phyloP scores from a whole-genome alignment of 2,329 filamentous ascomycete genomes.

The Arthroderma sp. region DNA sequence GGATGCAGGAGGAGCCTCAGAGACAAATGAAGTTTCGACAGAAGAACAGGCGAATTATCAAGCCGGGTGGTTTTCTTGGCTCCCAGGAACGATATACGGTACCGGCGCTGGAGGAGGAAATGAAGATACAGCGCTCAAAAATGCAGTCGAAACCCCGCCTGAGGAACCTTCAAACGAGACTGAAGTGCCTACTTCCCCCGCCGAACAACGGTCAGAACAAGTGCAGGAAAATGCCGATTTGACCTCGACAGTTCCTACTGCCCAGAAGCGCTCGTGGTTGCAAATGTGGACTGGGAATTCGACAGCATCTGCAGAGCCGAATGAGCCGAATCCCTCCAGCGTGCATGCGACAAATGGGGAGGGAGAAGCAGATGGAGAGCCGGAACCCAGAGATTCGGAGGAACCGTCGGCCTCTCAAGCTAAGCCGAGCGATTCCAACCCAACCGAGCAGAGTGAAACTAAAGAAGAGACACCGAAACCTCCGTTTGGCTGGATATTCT shows the following conservation, averaged over 20 bases:
- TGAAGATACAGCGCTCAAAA: neutral
- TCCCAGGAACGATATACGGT: constrained; percentile 7
- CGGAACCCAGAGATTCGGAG: no score
- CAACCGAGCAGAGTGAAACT: no score
- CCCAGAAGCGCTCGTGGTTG: constrained; percentile 31
- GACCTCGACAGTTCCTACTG: constrained; percentile 2
- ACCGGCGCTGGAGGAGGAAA: neutral
- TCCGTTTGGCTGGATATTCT: no score
- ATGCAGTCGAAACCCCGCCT: neutral
- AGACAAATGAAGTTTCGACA: neutral
- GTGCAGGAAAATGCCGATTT: no score
- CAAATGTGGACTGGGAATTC: constrained; percentile 29
- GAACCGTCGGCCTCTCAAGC: no score
- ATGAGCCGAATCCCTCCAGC: neutral
- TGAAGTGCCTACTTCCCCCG: constrained; percentile 3
- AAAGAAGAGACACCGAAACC: no score
- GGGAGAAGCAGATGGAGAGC: no score
- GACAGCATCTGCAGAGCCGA: neutral
- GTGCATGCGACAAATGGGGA: no score
- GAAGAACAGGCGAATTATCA: neutral
- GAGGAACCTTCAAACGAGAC: neutral
- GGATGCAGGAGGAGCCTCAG: neutral
- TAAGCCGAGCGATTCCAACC: no score
- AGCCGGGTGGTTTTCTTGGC: constrained; percentile 11
- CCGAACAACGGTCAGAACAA: constrained; percentile 6